Percentiles rank a stretch among this genome's conserved stretches.
Evolutionary conservation across 75 land plant species (phyloP).

Genomic region (Cryptomeria japonica): DNA sequence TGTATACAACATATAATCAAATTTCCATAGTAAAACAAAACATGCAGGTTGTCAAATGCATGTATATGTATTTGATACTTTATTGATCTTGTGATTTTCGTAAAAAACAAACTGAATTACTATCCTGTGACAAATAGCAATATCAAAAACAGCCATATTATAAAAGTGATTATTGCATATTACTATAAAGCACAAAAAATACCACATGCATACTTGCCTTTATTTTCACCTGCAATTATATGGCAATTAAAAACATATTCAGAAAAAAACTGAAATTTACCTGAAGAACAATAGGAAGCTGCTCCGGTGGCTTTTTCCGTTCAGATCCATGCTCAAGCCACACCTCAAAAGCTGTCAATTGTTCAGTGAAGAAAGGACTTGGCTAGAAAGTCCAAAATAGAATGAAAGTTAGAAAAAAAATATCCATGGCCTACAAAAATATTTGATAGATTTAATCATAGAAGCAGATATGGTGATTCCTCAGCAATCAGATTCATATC

Average conservation of each 20-base stretch:
- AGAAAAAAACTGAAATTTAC: slow-evolving; percentile 14
- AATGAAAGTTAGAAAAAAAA: background rate
- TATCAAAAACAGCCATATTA: background rate
- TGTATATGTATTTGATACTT: no score
- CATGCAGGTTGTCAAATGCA: no score
- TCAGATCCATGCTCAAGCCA: slow-evolving; percentile 98
- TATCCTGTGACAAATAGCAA: background rate
- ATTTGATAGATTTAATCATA: no score
- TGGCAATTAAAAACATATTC: background rate
- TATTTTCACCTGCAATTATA: background rate
- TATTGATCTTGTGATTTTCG: background rate
- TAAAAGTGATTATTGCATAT: background rate
- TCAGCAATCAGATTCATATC: no score
- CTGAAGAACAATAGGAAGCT: slow-evolving; percentile 97
- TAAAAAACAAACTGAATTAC: background rate
- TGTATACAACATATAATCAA: no score
- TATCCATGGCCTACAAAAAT: background rate
- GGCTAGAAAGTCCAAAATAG: slow-evolving; percentile 47
- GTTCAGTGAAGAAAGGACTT: slow-evolving; percentile 93
- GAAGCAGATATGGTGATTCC: no score
- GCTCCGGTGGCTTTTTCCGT: slow-evolving; percentile 91
- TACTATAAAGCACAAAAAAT: background rate
- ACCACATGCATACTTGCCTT: background rate
- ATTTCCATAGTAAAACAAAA: no score
- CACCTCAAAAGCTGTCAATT: slow-evolving; percentile 94